These are phyloP conservation scores for Primulina tabacum DNA, from an alignment of 257 asterid genomes.

Conservation along the genomic window DNA sequence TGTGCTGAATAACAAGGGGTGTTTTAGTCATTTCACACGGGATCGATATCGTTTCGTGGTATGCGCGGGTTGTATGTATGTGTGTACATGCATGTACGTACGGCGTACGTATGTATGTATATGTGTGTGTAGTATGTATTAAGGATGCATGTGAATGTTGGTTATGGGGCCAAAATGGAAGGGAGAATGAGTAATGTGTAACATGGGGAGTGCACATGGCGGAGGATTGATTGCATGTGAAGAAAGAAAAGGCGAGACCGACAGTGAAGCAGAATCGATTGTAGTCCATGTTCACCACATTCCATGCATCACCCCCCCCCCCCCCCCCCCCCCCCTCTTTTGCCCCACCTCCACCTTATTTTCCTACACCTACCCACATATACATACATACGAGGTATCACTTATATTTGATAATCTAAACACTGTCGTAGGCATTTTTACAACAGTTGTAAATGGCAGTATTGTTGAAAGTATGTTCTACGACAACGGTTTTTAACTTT, in stretches of 20 bases:
- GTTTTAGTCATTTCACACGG: not conserved
- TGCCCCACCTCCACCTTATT: conserved; percentile 13
- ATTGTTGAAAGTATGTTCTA: too few species aligned
- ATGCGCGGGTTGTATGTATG: not conserved
- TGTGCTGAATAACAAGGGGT: not conserved
- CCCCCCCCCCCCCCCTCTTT: too few species aligned
- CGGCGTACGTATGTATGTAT: too few species aligned
- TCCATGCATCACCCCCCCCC: conserved; percentile 32
- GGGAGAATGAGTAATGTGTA: conserved; percentile 15
- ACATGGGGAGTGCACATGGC: conserved; percentile 50
- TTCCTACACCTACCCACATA: not conserved
- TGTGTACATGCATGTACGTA: not conserved
- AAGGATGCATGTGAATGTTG: conserved; percentile 63
- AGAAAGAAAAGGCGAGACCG: conserved; percentile 49
- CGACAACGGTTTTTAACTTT: too few species aligned
- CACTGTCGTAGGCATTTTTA: too few species aligned
- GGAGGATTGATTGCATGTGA: conserved; percentile 43
- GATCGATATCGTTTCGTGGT: not conserved
- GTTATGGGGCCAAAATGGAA: conserved; percentile 41
- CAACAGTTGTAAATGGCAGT: too few species aligned
- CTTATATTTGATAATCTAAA: too few species aligned
- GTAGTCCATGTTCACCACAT: conserved; percentile 55
- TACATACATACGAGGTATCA: too few species aligned
- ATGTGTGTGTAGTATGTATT: conserved; percentile 40
- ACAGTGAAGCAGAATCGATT: conserved; percentile 65